These are phyloP conservation scores for Heliocybe sulcata DNA, from an alignment of 1,284 basidiomycete species.

Conservation along the genomic window DNA sequence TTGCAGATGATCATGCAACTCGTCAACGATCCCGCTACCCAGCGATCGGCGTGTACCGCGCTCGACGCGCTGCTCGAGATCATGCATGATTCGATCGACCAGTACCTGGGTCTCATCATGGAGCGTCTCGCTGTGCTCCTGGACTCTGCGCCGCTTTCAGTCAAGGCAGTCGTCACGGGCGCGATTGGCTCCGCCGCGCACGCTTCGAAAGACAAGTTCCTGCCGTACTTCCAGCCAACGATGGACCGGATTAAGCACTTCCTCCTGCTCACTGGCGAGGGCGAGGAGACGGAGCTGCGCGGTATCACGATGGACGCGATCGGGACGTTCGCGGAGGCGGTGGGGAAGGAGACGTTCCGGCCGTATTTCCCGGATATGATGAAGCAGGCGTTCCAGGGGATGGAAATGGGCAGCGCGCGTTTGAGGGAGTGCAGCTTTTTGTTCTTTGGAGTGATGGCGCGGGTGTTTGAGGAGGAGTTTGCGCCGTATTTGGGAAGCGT, in stretches of 20 bases:
- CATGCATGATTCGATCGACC: slow-evolving; percentile 83
- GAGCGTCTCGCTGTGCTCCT: slow-evolving; percentile 87
- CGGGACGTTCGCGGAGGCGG: slow-evolving; percentile 96
- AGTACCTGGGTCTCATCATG: slow-evolving; percentile 95
- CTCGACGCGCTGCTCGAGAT: slow-evolving; percentile 97
- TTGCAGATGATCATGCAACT: slow-evolving; percentile 79
- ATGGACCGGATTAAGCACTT: slow-evolving; percentile 90
- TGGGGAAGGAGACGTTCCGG: slow-evolving; percentile 90
- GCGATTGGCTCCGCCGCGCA: slow-evolving; percentile 98
- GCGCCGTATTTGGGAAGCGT: slow-evolving; percentile 83
- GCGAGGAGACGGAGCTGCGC: slow-evolving; percentile 89
- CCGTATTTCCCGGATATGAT: slow-evolving; percentile 96
- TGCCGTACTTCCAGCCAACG: slow-evolving; percentile 92
- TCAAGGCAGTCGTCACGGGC: slow-evolving; percentile 96
- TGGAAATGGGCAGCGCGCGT: slow-evolving; percentile 82
- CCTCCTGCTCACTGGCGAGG: slow-evolving; percentile 75
- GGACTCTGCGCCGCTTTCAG: slow-evolving; percentile 76
- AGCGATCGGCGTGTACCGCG: slow-evolving; percentile 90
- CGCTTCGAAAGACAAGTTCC: slow-evolving; percentile 90
- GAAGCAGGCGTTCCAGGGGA: slow-evolving; percentile 90
- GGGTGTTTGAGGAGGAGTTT: slow-evolving; percentile 95
- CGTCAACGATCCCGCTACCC: slow-evolving; percentile 84
- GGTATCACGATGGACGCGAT: slow-evolving; percentile 98
- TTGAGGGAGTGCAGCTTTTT: slow-evolving; percentile 96
- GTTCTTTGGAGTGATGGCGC: slow-evolving; percentile 97